Base-by-base conservation (phyloP, 768 basidiomycete species). In the Mycena galopus region DNA sequence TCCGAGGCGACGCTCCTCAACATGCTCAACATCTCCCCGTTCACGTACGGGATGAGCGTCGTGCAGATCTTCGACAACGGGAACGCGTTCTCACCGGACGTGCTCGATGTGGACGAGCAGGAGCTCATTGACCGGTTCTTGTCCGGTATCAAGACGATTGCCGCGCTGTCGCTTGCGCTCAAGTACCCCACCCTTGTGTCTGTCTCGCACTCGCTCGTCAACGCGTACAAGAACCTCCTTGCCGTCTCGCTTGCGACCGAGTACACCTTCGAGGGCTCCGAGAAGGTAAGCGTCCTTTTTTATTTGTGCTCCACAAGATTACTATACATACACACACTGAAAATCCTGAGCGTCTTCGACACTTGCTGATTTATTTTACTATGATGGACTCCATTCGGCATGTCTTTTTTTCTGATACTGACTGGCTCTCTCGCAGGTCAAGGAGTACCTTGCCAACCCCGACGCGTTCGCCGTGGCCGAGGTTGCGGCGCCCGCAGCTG, bases 21-120 rank as follows among this genome's bases (percentile, higher is more conserved):
- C 94, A 98, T 99, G 98, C 84, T 99, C 81, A 97, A 97, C 90
- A 98, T 99, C 84, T 99, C 97, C 57, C 96, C 96, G 75, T 98
- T 98, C 93, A 98, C 97, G 53, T 99, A 98, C 87, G 98, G 98
- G 79, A 98, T 99, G 97, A 94, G 92, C 62, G 97, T 99, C 75
- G 91, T 97, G 63, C 96, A 98, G 86, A 97, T 99, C 82, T 99
- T 90, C 84, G 95, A 97, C 87, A 88, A 90, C 72, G 98, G 98
- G 79, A 97, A 97, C 81, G 87, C 92, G 73, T 99, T 99, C 91
- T 82, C 93, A 53, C 93, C 97, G 50, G 84, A 87, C 4, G 96
- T 99, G 72, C 93, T 99, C 75, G 98, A 99, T 82, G 88, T 99
- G 76, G 93, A 94, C 77, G 97, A 98, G 85, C 84, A 91, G 73